phyloP scores from a whole-genome alignment of 352 stramenopile species.

The Phytophthora melonis region DNA sequence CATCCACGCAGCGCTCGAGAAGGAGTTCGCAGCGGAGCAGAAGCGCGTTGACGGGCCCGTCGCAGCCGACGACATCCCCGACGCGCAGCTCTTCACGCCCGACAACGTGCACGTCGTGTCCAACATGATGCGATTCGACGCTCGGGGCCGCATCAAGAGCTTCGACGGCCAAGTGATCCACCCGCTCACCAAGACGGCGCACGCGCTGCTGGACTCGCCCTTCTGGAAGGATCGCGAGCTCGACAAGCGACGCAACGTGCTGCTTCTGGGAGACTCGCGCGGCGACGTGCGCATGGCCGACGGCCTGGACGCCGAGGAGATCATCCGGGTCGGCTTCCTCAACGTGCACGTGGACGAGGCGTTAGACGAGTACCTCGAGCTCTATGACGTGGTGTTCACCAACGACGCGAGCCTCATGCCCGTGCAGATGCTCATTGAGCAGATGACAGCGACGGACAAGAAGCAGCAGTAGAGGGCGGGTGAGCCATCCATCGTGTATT shows the following conservation, averaged over 20 bases:
- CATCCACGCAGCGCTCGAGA: constrained; percentile 57
- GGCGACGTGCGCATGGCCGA: constrained; percentile 69
- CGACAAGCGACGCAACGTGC: constrained; percentile 67
- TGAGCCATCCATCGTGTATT: constrained; percentile 16
- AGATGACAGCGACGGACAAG: constrained; percentile 26
- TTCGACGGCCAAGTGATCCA: constrained; percentile 80
- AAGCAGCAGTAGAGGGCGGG: constrained; percentile 11
- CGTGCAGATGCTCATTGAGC: constrained; percentile 55
- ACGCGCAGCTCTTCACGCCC: constrained; percentile 24
- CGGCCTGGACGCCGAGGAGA: constrained; percentile 62
- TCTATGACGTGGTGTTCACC: constrained; percentile 70
- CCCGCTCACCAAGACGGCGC: constrained; percentile 84
- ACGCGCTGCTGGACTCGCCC: constrained; percentile 62
- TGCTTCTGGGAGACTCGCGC: constrained; percentile 75
- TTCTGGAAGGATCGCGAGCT: constrained; percentile 66
- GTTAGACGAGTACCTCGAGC: constrained; percentile 62
- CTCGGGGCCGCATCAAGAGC: constrained; percentile 47
- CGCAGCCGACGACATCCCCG: background rate
- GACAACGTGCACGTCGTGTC: constrained; percentile 78
- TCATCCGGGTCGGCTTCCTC: constrained; percentile 76
- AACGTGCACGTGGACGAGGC: constrained; percentile 69
- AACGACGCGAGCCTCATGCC: constrained; percentile 60
- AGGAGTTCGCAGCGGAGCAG: constrained; percentile 45
- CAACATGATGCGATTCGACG: constrained; percentile 82
- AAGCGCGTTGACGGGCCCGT: constrained; percentile 16